Evolutionary conservation across 345 rosid genomes (phyloP), one percentile per base, ranked within the genome.

Genomic region (Melastoma malabathricum): DNA sequence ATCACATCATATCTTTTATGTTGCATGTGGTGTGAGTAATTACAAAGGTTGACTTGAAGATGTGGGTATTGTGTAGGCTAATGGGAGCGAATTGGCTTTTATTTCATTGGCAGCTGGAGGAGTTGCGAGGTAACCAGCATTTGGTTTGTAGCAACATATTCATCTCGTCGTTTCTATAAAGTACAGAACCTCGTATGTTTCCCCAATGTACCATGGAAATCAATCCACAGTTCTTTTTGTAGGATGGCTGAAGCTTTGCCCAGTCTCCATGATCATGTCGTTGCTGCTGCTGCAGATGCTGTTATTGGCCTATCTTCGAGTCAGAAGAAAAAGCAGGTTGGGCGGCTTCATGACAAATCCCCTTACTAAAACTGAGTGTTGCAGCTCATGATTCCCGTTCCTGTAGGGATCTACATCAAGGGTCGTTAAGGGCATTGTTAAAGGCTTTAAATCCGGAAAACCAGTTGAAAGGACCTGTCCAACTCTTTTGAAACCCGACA

Each of bases 241-340:
- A 90, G 98, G 77, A 70, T 79, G 59, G 82, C 80, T 16, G 79
- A 74, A 64, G 79, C 82, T 64, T 77, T 82, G 59, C 88, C 98
- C 56, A 64, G 70, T 65, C 74, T 92, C 69, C 86, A 84, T 51
- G 83, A 84, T 70, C 63, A 78, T 65, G 84, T 77, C 54, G 76
- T 92, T 61, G 84, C 83, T 29, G 84, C 88, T 50, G 83, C 85
- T 64, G 75, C 80, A 51, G 87, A 76, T 44, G 74, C 85, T 64
- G 54, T 83, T 43, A 54, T 65, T 47, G 58, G 50, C 61, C 63
- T 61, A 34, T 72, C 79, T 65, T 71, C 81, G 17, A n/a, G 43
- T 44, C 58, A 18, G 48, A 75, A 64, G 59, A 76, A 74, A 66
- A 72, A 68, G 64, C 70, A 25, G 56, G 69, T 77, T 74, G 51